Conservation (phyloP, 2,329 filamentous ascomycete genomes). For the Exophiala bonariae region DNA sequence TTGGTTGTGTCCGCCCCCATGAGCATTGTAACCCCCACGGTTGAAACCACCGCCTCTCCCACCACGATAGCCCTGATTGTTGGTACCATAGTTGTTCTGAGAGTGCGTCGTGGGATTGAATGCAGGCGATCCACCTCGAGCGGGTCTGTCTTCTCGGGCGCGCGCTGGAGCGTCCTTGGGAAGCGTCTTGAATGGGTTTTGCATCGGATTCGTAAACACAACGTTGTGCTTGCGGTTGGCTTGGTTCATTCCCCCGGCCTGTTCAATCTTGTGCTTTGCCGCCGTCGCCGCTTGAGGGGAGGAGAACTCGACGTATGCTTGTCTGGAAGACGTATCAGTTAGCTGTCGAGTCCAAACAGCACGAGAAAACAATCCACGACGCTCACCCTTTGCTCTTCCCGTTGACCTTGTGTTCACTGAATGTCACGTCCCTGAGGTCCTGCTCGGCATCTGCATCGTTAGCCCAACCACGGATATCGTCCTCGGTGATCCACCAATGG, state of each 20-base stretch:
- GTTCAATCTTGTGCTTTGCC: conserved; percentile 78
- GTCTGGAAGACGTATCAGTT: conserved; percentile 40
- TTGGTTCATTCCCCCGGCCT: conserved; percentile 55
- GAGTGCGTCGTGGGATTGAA: conserved; percentile 42
- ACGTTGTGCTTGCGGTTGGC: conserved; percentile 67
- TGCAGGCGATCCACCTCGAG: conserved; percentile 37
- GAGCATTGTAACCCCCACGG: conserved; percentile 39
- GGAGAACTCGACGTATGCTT: conserved; percentile 82
- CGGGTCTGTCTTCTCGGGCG: conserved; percentile 60
- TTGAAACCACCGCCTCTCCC: conserved; percentile 54
- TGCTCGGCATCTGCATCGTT: conserved; percentile 76
- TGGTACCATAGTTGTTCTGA: conserved; percentile 43
- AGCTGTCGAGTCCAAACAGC: not conserved
- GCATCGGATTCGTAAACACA: conserved; percentile 71
- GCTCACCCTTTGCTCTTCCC: conserved; percentile 96
- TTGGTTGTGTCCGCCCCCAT: conserved; percentile 36
- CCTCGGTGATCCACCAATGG: conserved; percentile 96
- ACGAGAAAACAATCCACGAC: not conserved
- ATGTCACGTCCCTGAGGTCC: conserved; percentile 88
- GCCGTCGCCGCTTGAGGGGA: conserved; percentile 83
- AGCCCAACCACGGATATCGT: conserved; percentile 87
- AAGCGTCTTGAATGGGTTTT: conserved; percentile 86
- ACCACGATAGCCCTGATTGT: conserved; percentile 57
- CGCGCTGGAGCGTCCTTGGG: conserved; percentile 83
- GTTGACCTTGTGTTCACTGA: conserved; percentile 98